These are phyloP conservation scores for Microbotryum saponariae DNA, from an alignment of 1,284 basidiomycete genomes.

Conservation along the genomic window DNA sequence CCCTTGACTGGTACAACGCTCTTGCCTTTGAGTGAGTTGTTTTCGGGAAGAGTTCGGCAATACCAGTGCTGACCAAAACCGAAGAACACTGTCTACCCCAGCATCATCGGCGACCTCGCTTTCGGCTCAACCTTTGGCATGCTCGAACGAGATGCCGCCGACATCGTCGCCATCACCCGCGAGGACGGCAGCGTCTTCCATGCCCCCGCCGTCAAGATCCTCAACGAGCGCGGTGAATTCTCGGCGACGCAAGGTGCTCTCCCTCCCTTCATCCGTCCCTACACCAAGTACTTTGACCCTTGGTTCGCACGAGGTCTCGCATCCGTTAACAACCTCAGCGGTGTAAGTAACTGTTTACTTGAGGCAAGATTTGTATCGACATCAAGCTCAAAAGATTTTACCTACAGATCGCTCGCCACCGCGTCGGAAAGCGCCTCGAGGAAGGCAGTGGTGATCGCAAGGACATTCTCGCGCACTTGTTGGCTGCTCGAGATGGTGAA, in stretches of 20 bases:
- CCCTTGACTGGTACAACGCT: conserved; percentile 25
- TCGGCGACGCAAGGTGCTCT: conserved; percentile 75
- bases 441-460: conserved; percentile 53
- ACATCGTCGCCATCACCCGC: conserved; percentile 31
- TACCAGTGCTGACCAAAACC: neutral
- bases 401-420: conserved; percentile 60
- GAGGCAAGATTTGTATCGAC: neutral
- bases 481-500: conserved; percentile 64
- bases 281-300: conserved; percentile 48
- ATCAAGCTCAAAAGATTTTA: neutral
- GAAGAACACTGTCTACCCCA: too few species aligned
- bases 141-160: conserved; percentile 50
- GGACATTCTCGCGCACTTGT: conserved; percentile 72
- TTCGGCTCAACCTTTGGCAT: conserved; percentile 86
- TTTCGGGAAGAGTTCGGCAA: neutral
- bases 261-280: conserved; percentile 62
- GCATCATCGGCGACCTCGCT: conserved; percentile 55
- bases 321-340: conserved; percentile 65
- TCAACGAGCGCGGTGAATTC: conserved; percentile 83
- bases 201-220: conserved; percentile 73
- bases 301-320: conserved; percentile 66
- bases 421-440: conserved; percentile 64
- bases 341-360: conserved; percentile 39
- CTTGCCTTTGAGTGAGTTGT: conserved; percentile 4
- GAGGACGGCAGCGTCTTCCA: conserved; percentile 44